These are phyloP conservation scores for Aspergillus caelatus DNA, from an alignment of 2,329 filamentous ascomycete genomes.

Conservation along the genomic window DNA sequence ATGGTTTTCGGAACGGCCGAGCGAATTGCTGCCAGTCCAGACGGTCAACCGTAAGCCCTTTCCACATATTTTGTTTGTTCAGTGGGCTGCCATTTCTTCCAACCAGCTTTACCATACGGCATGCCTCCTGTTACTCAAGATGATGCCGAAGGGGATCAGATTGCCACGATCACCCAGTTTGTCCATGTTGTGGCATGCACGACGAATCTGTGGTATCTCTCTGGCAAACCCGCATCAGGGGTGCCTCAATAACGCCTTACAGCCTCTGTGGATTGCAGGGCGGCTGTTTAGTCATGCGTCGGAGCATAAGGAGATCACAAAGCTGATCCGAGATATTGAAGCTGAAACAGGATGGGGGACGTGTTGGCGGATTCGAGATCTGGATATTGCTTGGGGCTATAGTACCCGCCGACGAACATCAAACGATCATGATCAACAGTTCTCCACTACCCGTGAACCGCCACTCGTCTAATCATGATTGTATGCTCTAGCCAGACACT, in stretches of 20 bases:
- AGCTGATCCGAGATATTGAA: slow-evolving; percentile 41
- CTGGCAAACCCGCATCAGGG: slow-evolving; percentile 59
- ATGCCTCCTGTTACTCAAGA: slow-evolving; percentile 56
- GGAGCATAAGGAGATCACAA: slow-evolving; percentile 50
- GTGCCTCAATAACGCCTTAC: slow-evolving; percentile 46
- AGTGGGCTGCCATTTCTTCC: slow-evolving; percentile 46
- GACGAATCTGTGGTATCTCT: slow-evolving; percentile 54
- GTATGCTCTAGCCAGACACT: neutral
- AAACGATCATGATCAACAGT: slow-evolving; percentile 9
- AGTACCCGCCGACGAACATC: slow-evolving; percentile 17
- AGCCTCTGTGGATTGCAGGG: slow-evolving; percentile 46
- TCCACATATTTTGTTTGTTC: slow-evolving; percentile 50
- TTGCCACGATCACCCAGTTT: slow-evolving; percentile 36
- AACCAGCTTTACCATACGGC: slow-evolving; percentile 62
- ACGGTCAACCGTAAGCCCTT: slow-evolving; percentile 31
- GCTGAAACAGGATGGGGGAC: slow-evolving; percentile 50
- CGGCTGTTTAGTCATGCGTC: slow-evolving; percentile 53
- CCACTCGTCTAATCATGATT: neutral
- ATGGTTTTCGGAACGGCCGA: slow-evolving; percentile 53
- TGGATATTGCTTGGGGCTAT: slow-evolving; percentile 32
- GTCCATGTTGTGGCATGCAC: slow-evolving; percentile 51
- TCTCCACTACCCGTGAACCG: slow-evolving; percentile 25
- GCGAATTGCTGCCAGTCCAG: slow-evolving; percentile 50
- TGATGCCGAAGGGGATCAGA: slow-evolving; percentile 47
- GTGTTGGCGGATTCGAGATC: slow-evolving; percentile 22